A percentile compares a stretch with the other conserved stretches of the same genome.
phyloP scores from a whole-genome alignment of 768 basidiomycete genomes.

The Boletellus ananiceps region DNA sequence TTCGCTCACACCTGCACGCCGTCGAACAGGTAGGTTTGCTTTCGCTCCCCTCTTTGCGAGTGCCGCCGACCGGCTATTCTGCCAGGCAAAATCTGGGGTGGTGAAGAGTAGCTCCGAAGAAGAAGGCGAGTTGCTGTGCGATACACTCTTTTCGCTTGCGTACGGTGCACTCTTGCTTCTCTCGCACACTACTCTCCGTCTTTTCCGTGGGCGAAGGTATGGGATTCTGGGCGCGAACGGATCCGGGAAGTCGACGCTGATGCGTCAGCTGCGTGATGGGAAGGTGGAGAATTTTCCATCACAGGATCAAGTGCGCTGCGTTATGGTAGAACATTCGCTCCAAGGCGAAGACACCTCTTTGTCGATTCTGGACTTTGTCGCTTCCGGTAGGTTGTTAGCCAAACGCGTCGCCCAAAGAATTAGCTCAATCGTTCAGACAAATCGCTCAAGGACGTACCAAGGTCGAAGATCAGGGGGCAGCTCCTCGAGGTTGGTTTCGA shows the following conservation, averaged over 20 bases:
- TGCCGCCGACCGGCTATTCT: conserved; percentile 8
- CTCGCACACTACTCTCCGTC: conserved; percentile 87
- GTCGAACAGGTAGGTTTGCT: conserved; percentile 57
- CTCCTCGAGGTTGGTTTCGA: conserved; percentile 89
- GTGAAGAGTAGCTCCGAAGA: conserved; percentile 42
- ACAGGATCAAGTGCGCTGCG: conserved; percentile 76
- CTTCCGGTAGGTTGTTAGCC: conserved; percentile 52
- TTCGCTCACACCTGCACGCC: conserved; percentile 69
- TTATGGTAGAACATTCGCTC: conserved; percentile 97
- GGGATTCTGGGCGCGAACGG: conserved; percentile 97
- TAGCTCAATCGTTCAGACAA: conserved; percentile 47
- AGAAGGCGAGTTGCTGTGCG: conserved; percentile 84
- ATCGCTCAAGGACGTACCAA: conserved; percentile 55
- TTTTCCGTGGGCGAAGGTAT: conserved; percentile 88
- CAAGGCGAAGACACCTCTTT: conserved; percentile 88
- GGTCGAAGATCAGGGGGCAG: conserved; percentile 71
- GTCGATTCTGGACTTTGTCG: conserved; percentile 86
- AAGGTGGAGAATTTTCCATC: conserved; percentile 97
- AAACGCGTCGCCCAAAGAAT: conserved; percentile 1
- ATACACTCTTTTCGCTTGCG: conserved; percentile 92
- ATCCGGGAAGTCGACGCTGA: conserved; percentile 90
- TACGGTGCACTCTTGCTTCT: conserved; percentile 92
- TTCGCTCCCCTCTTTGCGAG: background rate
- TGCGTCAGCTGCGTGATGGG: conserved; percentile 92
- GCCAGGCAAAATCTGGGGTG: conserved; percentile 57